These are phyloP conservation scores for Yamadazyma akitaensis DNA, from an alignment of 805 yeast species.

Conservation along the genomic window DNA sequence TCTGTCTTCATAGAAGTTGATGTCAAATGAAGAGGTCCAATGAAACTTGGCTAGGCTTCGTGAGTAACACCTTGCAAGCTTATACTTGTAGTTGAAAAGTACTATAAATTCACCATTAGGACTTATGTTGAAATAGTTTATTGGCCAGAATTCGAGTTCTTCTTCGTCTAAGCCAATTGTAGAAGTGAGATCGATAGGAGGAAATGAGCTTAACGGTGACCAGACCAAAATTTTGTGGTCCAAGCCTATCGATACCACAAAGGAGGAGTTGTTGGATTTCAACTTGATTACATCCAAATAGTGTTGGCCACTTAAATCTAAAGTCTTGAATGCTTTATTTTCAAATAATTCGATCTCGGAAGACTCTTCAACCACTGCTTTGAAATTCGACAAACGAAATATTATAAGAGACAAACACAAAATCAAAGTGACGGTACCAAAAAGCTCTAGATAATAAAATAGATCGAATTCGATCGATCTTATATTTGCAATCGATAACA, in stretches of 20 bases:
- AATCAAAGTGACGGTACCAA: constrained; percentile 49
- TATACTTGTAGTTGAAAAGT: constrained; percentile 47
- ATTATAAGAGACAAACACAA: constrained; percentile 35
- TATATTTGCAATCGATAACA: not conserved
- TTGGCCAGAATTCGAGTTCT: constrained; percentile 52
- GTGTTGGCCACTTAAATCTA: constrained; percentile 46
- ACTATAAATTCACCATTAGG: constrained; percentile 58
- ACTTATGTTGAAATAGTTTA: constrained; percentile 54
- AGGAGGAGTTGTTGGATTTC: constrained; percentile 59
- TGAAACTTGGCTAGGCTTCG: constrained; percentile 50
- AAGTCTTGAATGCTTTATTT: constrained; percentile 25
- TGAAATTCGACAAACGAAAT: constrained; percentile 19
- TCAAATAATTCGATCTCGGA: constrained; percentile 15
- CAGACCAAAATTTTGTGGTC: constrained; percentile 71
- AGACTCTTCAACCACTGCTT: constrained; percentile 8
- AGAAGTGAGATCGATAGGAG: constrained; percentile 35
- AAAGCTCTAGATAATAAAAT: constrained; percentile 54
- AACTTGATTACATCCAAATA: constrained; percentile 60
- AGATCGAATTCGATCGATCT: constrained; percentile 12
- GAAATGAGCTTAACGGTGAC: constrained; percentile 51
- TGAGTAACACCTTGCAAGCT: constrained; percentile 59
- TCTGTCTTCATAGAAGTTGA: constrained; percentile 21
- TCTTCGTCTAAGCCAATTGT: constrained; percentile 7
- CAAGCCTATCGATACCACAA: constrained; percentile 66
- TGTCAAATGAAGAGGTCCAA: constrained; percentile 46